Evolutionary conservation across 331 rosid species (phyloP).

Genomic region (Malus hybrid): DNA sequence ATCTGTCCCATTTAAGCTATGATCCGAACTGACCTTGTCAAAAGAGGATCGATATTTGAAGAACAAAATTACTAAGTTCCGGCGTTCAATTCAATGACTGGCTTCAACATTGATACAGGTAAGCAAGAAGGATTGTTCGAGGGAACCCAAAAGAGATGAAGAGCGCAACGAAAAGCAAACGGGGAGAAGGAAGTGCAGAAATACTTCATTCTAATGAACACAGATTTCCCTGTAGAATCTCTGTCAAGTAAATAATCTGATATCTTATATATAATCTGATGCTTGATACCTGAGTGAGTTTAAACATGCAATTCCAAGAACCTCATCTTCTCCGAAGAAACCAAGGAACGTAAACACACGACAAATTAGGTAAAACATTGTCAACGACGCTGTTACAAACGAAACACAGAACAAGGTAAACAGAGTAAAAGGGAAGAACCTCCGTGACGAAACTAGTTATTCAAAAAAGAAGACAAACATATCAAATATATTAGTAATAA

Average conservation of each 20-base stretch:
- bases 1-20: not conserved
- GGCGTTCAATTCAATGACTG: not conserved
- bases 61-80: not conserved
- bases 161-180: slow-evolving; percentile 30
- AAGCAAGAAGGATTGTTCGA: slow-evolving; percentile 30
- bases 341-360: no score
- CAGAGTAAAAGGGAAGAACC: not conserved
- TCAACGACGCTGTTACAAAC: no score
- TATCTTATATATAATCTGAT: not conserved
- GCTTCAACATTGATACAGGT: slow-evolving; percentile 27
- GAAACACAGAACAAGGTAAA: not conserved
- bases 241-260: not conserved
- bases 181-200: slow-evolving; percentile 21
- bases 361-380: not conserved
- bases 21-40: not conserved
- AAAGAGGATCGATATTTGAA: not conserved
- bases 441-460: not conserved
- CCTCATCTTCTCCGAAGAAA: not conserved
- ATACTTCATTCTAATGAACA: slow-evolving; percentile 1
- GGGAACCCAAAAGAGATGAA: slow-evolving; percentile 26
- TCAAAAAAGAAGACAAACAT: not conserved
- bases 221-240: not conserved
- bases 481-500: slow-evolving; percentile 8
- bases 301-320: not conserved
- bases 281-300: not conserved